Evolutionary conservation across 176 grass and related monocot genomes (phyloP).

Genomic region (Bonia amplexicaulis): DNA sequence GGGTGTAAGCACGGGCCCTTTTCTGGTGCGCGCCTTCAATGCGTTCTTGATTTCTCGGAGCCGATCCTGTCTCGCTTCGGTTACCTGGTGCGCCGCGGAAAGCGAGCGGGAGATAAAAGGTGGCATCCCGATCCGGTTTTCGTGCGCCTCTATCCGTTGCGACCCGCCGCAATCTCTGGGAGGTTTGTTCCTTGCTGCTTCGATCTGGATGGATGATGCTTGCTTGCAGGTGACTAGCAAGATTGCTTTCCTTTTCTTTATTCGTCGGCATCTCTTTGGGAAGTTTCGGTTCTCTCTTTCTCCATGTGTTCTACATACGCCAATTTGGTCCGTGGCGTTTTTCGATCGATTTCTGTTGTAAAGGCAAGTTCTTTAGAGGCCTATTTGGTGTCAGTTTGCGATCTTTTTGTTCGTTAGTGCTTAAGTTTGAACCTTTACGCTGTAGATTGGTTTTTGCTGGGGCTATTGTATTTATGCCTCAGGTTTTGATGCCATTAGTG

Average conservation of each 20-base stretch:
- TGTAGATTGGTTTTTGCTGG: neutral
- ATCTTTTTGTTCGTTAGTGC: neutral
- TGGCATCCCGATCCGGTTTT: conserved; percentile 18
- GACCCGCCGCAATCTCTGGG: neutral
- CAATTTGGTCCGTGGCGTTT: neutral
- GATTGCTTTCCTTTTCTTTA: neutral
- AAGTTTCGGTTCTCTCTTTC: neutral
- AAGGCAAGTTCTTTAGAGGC: neutral
- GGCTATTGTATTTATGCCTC: neutral
- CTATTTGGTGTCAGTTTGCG: neutral
- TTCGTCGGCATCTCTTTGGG: neutral
- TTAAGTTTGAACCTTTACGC: neutral
- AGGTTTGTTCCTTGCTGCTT: conserved; percentile 22
- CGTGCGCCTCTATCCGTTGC: neutral
- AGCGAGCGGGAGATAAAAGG: neutral
- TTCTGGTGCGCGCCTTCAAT: conserved; percentile 34
- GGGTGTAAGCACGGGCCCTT: conserved; percentile 29
- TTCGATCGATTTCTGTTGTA: neutral
- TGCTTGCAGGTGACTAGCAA: neutral
- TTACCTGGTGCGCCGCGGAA: neutral
- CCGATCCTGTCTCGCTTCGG: neutral
- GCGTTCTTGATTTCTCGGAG: conserved; percentile 13
- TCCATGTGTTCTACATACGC: neutral
- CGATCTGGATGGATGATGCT: neutral
- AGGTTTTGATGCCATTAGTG: neutral